phyloP scores from a whole-genome alignment of 2,329 filamentous ascomycete species.

The Cytospora schulzeri region DNA sequence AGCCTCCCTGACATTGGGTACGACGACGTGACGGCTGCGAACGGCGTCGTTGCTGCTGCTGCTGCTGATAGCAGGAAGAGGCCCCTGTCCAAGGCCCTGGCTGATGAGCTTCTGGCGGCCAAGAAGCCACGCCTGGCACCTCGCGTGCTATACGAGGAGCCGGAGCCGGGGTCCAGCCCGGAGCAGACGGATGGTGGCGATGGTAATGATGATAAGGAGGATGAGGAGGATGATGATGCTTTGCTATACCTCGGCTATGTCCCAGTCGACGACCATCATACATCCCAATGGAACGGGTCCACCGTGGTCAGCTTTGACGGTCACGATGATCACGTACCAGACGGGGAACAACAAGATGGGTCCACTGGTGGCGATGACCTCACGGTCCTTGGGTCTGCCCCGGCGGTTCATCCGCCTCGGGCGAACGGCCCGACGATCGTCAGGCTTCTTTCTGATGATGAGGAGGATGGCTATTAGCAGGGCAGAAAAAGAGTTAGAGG shows the following conservation, averaged over 20 bases:
- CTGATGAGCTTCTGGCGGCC: neutral
- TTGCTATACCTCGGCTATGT: neutral
- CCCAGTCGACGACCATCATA: neutral
- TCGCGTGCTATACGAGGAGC: neutral
- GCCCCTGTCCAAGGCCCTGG: slow-evolving; percentile 1
- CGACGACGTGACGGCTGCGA: neutral
- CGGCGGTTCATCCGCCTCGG: neutral
- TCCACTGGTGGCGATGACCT: too few relatives aligned
- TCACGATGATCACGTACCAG: neutral
- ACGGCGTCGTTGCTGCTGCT: neutral
- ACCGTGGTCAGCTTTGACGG: neutral
- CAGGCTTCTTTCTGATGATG: neutral
- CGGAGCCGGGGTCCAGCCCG: neutral
- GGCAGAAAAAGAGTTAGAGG: neutral
- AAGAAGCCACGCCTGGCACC: neutral
- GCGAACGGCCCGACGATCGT: neutral
- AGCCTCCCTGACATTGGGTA: neutral
- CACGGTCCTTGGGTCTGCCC: neutral
- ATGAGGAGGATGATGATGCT: neutral
- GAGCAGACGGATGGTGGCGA: neutral
- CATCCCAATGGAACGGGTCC: neutral
- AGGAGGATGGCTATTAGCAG: neutral
- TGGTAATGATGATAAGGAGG: too few relatives aligned
- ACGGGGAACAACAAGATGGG: neutral
- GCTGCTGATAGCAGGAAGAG: neutral